A percentile compares a stretch with the other conserved stretches of the same genome.
Evolutionary conservation across 2,329 filamentous ascomycete species (phyloP).

Genomic region (Alternaria conjuncta): DNA sequence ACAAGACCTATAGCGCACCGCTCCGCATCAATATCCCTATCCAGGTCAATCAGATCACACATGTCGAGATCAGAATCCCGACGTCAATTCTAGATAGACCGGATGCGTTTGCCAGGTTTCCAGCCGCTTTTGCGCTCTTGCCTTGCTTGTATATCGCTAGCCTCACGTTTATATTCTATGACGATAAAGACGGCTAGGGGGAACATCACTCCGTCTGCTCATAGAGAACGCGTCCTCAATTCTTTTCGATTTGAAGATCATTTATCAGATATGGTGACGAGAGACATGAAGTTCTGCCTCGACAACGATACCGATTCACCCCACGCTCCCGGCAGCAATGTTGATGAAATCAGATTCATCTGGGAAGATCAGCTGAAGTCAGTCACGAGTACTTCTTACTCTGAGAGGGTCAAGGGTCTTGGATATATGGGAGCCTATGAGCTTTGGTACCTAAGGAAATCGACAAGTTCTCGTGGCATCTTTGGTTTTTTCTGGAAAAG

Average conservation of each 20-base stretch:
- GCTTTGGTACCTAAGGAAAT: neutral
- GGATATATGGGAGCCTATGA: neutral
- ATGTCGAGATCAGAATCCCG: neutral
- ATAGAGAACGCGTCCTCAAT: too few relatives aligned
- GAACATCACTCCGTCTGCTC: too few relatives aligned
- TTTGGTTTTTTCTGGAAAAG: neutral
- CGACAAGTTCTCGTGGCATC: neutral
- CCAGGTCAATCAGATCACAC: neutral
- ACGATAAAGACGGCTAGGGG: neutral
- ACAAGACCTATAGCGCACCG: neutral
- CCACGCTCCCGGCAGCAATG: neutral
- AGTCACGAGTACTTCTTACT: neutral
- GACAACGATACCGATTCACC: neutral
- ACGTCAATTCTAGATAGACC: neutral
- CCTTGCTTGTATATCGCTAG: neutral
- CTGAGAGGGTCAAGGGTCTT: neutral
- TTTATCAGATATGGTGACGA: too few relatives aligned
- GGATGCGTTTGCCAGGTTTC: neutral
- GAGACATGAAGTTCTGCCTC: neutral
- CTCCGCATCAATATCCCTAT: neutral
- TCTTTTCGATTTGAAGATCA: too few relatives aligned
- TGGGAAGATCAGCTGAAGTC: neutral
- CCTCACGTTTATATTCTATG: neutral
- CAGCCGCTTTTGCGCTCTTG: neutral
- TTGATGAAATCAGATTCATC: neutral